Conservation (phyloP, 2,329 filamentous ascomycete species). For the Trichoderma koningiopsis region DNA sequence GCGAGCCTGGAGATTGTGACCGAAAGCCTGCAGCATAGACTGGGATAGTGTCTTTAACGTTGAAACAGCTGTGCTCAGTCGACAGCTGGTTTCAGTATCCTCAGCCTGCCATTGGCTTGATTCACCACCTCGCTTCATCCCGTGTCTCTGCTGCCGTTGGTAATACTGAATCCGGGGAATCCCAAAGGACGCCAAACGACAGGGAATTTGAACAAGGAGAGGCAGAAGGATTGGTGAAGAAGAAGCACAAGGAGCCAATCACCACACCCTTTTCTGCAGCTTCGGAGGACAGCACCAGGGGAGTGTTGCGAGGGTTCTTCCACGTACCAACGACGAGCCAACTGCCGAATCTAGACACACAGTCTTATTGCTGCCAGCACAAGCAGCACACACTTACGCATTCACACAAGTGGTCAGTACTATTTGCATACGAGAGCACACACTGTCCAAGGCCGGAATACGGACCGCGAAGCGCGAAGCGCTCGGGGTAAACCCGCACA, state of each 20-base stretch:
- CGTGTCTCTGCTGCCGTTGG: background rate
- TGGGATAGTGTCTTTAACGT: background rate
- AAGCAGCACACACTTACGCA: background rate
- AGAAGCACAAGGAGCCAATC: background rate
- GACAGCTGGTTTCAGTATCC: background rate
- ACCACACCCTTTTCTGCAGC: background rate
- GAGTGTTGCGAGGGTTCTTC: background rate
- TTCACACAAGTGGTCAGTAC: background rate
- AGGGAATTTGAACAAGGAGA: background rate
- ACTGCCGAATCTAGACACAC: conserved; percentile 11
- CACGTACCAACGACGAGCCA: background rate
- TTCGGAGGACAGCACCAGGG: background rate
- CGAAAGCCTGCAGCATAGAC: conserved; percentile 10
- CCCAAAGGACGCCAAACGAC: background rate
- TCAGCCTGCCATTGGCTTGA: background rate
- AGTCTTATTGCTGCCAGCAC: background rate
- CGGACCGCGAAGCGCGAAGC: background rate
- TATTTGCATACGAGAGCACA: background rate
- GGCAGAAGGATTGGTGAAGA: background rate
- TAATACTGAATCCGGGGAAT: background rate
- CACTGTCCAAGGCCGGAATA: background rate
- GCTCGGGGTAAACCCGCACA: background rate
- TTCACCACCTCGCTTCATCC: conserved; percentile 11
- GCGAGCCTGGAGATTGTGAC: background rate
- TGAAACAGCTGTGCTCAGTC: background rate